These are phyloP conservation scores for Carallia brachiata DNA, from an alignment of 345 rosid genomes.

Conservation along the genomic window DNA sequence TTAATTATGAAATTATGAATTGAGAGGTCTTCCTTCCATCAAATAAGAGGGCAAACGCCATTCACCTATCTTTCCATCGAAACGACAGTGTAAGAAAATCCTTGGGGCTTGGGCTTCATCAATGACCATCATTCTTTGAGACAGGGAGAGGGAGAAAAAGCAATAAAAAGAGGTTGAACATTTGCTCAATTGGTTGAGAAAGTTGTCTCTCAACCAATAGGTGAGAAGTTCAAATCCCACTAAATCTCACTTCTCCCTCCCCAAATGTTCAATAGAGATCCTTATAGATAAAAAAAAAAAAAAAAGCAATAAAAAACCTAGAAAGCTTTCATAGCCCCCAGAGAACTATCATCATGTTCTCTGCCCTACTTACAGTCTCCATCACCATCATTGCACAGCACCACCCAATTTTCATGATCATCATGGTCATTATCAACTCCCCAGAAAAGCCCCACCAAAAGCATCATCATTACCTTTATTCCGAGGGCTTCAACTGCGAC, in stretches of 20 bases:
- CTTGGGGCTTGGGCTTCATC: not conserved
- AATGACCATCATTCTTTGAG: not conserved
- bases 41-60: no score
- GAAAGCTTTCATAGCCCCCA: constrained; percentile 19
- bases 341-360: constrained; percentile 35
- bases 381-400: constrained; percentile 29
- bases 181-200: no score
- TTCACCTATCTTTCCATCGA: no score
- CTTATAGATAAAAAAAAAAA: no score
- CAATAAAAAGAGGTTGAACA: no score
- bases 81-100: no score
- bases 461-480: constrained; percentile 11
- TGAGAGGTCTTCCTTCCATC: no score
- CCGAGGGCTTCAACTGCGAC: not conserved
- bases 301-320: constrained; percentile 6
- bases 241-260: no score
- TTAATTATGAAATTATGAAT: no score
- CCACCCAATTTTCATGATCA: constrained; percentile 2
- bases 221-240: no score
- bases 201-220: no score
- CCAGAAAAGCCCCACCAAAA: not conserved
- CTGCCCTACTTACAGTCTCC: constrained; percentile 13
- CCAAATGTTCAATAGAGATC: no score
- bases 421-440: constrained; percentile 6
- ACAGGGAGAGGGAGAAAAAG: not conserved